Percentiles rank a stretch among this genome's conserved stretches.
phyloP scores from a whole-genome alignment of 2,329 filamentous ascomycete species.

The Nemania diffusa region DNA sequence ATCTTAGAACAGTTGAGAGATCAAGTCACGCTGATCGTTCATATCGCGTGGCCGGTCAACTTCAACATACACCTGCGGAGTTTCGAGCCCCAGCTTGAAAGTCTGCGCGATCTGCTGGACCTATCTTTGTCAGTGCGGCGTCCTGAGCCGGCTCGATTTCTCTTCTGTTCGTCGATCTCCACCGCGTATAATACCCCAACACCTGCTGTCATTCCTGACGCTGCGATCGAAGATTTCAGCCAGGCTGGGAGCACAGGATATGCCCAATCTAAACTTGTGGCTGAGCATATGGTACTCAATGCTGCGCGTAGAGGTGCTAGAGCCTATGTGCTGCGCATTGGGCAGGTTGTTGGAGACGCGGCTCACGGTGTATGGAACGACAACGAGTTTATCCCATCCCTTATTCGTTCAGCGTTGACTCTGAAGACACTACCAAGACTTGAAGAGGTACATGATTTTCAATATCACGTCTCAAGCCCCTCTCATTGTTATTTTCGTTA shows the following conservation, averaged over 20 bases:
- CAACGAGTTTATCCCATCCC: not conserved
- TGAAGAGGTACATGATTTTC: no score
- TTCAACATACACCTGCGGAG: slow-evolving; percentile 1
- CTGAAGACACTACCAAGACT: no score
- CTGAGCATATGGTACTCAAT: not conserved
- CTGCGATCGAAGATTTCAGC: not conserved
- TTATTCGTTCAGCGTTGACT: no score
- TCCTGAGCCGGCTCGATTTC: not conserved
- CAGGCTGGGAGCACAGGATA: not conserved
- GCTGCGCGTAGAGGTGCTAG: not conserved
- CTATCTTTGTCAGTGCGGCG: not conserved
- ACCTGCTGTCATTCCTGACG: not conserved
- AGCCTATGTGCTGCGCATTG: not conserved
- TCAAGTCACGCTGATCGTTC: not conserved
- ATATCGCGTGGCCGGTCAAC: not conserved
- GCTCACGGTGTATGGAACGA: not conserved
- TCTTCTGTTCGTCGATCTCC: not conserved
- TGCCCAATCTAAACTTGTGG: slow-evolving; percentile 2
- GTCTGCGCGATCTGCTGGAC: not conserved
- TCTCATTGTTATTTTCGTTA: no score
- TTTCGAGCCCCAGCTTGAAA: slow-evolving; percentile 2
- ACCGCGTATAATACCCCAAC: not conserved
- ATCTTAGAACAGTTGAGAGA: not conserved
- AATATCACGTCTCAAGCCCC: no score
- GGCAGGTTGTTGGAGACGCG: not conserved